Evolutionary conservation across 768 basidiomycete species (phyloP).

Genomic region (Hygrocybe coccinea): DNA sequence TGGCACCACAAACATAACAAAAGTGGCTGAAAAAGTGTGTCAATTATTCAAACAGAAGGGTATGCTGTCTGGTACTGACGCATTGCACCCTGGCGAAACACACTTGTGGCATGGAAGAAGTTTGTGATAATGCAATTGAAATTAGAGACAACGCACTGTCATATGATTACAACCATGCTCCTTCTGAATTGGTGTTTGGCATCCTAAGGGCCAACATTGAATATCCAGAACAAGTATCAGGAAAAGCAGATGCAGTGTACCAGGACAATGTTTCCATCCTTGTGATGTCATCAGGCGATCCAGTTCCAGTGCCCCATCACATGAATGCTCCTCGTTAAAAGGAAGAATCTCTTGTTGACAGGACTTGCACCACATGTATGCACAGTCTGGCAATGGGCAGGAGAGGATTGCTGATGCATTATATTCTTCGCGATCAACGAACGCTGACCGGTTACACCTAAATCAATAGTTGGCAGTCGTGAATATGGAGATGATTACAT

Average conservation of each 20-base stretch:
- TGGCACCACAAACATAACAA: slow-evolving; percentile 11
- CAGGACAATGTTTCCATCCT: slow-evolving; percentile 53
- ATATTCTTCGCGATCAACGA: slow-evolving; percentile 44
- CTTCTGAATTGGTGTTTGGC: slow-evolving; percentile 47
- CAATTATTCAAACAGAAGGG: neutral
- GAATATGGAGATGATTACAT: neutral
- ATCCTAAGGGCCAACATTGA: slow-evolving; percentile 29
- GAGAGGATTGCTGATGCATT: slow-evolving; percentile 28
- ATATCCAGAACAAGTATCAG: neutral
- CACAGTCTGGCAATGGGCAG: slow-evolving; percentile 42
- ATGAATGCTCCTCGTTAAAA: slow-evolving; percentile 38
- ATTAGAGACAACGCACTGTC: slow-evolving; percentile 36
- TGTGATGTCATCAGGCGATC: slow-evolving; percentile 38
- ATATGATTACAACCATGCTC: slow-evolving; percentile 55
- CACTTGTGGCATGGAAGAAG: slow-evolving; percentile 33
- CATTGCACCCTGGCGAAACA: slow-evolving; percentile 54
- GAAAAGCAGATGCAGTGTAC: slow-evolving; percentile 10
- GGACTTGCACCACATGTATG: slow-evolving; percentile 45
- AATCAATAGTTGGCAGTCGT: neutral
- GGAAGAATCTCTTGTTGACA: slow-evolving; percentile 37
- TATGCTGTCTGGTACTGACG: slow-evolving; percentile 16
- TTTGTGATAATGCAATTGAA: neutral
- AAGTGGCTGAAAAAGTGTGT: slow-evolving; percentile 6
- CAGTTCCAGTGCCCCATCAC: slow-evolving; percentile 48
- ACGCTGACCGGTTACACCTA: slow-evolving; percentile 37